Evolutionary conservation across 2,329 filamentous ascomycete species (phyloP).

Genomic region (Sporothrix pallida): DNA sequence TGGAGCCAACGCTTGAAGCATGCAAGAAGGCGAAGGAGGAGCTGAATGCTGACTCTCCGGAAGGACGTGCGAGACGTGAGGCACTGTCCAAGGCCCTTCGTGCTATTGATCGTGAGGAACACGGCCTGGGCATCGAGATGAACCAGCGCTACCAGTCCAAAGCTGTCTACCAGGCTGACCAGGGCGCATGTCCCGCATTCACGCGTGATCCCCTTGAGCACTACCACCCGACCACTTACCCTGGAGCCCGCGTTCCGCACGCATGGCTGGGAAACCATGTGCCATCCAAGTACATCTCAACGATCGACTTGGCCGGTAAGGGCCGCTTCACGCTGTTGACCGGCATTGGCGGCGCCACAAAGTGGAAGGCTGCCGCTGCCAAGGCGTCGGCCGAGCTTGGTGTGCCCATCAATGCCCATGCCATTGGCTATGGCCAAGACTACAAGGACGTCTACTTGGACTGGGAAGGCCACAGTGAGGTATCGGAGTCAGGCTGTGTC

Average conservation of each 20-base stretch:
- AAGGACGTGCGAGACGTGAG: background rate
- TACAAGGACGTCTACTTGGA: background rate
- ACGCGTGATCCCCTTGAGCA: background rate
- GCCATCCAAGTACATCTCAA: background rate
- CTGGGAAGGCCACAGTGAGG: background rate
- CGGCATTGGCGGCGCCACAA: background rate
- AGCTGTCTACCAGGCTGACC: background rate
- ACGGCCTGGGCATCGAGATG: background rate
- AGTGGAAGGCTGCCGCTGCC: background rate
- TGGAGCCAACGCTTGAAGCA: background rate
- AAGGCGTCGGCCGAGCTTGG: background rate
- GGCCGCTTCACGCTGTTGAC: background rate
- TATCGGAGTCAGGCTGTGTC: background rate
- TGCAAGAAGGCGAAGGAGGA: background rate
- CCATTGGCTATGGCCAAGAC: background rate
- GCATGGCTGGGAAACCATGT: background rate
- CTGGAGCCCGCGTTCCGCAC: background rate
- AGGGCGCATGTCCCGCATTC: background rate
- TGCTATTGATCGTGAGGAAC: background rate
- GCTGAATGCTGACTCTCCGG: background rate
- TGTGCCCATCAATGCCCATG: background rate
- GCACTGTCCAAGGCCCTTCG: background rate
- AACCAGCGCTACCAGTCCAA: background rate
- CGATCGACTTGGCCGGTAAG: background rate
- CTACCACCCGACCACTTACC: background rate